Conservation (phyloP, 805 yeast species). For the Metschnikowia santaceciliae region DNA sequence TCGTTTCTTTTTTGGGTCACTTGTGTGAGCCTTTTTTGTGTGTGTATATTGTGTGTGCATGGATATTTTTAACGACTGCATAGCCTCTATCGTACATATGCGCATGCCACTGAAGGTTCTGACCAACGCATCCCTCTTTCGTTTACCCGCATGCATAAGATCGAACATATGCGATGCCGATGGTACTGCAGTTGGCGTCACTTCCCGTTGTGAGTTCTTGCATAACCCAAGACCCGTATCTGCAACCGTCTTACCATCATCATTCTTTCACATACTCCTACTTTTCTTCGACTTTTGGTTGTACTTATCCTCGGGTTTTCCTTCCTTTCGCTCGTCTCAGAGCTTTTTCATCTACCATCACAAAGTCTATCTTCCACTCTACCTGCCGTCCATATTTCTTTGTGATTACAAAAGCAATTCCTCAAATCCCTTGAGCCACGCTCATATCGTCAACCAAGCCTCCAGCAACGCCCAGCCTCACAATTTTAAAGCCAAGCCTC, state of each 20-base stretch:
- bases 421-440: too few relatives aligned
- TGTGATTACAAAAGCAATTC: too few relatives aligned
- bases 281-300: background rate
- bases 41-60: background rate
- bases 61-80: background rate
- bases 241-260: background rate
- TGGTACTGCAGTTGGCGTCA: background rate
- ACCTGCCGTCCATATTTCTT: too few relatives aligned
- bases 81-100: background rate
- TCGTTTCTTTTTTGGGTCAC: too few relatives aligned
- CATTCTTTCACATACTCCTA: background rate
- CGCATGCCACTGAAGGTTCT: slow-evolving; percentile 4
- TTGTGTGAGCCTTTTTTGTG: too few relatives aligned
- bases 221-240: background rate
- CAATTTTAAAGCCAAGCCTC: too few relatives aligned
- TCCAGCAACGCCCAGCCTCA: too few relatives aligned
- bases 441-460: too few relatives aligned
- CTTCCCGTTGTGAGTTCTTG: slow-evolving; percentile 1
- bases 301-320: background rate
- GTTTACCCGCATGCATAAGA: slow-evolving; percentile 5
- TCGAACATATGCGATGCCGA: slow-evolving; percentile 4
- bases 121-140: slow-evolving; percentile 4
- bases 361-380: too few relatives aligned
- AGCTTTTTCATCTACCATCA: too few relatives aligned
- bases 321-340: background rate